Base-by-base conservation (phyloP, 805 yeast genomes). In the Nakazawaea ambrosiae region DNA sequence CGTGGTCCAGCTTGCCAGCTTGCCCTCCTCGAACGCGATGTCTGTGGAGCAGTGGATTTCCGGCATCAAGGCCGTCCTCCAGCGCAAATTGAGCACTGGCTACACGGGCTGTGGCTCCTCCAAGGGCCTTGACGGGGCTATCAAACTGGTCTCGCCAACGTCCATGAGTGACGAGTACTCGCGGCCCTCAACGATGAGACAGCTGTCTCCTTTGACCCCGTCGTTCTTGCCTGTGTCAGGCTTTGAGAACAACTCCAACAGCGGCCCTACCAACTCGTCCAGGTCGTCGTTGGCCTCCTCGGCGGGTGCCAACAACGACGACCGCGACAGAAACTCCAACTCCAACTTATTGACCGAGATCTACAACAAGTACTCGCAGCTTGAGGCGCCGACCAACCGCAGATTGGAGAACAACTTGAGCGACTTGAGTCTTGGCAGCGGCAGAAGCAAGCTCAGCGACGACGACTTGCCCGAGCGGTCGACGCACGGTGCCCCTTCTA, bases 61-160 rank as follows among this genome's bases (percentile, higher is more conserved):
- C 1, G 66, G 68, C 27, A 67, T 81, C 41, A 79, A 78, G 50
- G 73, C 70, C 20, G 50, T 80, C 10, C 53, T 83, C 34, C 70
- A 68, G 29, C 52, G 66, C 14, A 82, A 79, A 49, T 49, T 79
- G 36, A 45, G 64, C 7, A 53, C 65, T n/a, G 81, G 90, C 6
- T 83, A 81, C 53, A 73, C 73, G 17, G 92, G 94, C 5, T 80
- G 87, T 57, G 90, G 90, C n/a, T 74, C 81, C 22, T 55, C 68
- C 12, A 68, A 78, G 38, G 85, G 85, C 11, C 51, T 78, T 16
- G 65, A 65, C 3, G 83, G 83, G 24, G 83, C 84, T 1, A 51
- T 78, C 10, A 17, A 24, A n/a, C 19, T 30, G 12, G n/a, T 34
- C 29, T 29, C 32, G 8, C 28, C 32, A 2, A 27, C 39, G 11